Conservation (phyloP, 495 filamentous ascomycete species). For the Acidomyces sp. region DNA sequence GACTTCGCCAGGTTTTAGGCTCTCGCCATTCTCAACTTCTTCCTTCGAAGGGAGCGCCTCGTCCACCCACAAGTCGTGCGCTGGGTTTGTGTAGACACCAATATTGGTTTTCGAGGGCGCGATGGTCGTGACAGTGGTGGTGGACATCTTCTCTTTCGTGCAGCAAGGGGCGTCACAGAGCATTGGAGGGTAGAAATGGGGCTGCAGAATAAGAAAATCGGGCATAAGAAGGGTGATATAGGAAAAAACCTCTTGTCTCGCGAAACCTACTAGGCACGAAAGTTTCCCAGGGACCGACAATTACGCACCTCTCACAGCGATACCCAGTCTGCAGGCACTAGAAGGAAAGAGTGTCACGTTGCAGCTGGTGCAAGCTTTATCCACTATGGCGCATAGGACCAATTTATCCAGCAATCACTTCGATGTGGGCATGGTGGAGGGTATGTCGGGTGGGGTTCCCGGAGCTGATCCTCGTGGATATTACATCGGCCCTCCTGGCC, state of each 20-base stretch:
- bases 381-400: background rate
- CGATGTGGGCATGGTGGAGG: background rate
- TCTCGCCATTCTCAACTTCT: conserved; percentile 54
- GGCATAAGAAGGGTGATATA: background rate
- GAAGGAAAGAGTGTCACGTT: background rate
- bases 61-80: conserved; percentile 81
- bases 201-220: background rate
- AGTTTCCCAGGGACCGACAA: too few species aligned
- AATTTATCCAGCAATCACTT: background rate
- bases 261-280: too few species aligned
- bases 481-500: too few species aligned
- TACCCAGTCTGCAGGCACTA: background rate
- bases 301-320: too few species aligned
- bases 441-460: background rate
- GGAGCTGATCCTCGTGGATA: background rate
- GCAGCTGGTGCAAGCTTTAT: background rate
- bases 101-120: conserved; percentile 61
- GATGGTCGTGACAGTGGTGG: conserved; percentile 17
- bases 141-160: conserved; percentile 9
- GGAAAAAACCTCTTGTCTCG: too few species aligned
- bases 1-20: conserved; percentile 67
- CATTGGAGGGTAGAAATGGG: conserved; percentile 1
- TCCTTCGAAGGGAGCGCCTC: conserved; percentile 63
- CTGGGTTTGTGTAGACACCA: conserved; percentile 86
- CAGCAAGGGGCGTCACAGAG: conserved; percentile 15